Conservation (phyloP, 2,329 filamentous ascomycete genomes). For the Aureobasidium vineae region DNA sequence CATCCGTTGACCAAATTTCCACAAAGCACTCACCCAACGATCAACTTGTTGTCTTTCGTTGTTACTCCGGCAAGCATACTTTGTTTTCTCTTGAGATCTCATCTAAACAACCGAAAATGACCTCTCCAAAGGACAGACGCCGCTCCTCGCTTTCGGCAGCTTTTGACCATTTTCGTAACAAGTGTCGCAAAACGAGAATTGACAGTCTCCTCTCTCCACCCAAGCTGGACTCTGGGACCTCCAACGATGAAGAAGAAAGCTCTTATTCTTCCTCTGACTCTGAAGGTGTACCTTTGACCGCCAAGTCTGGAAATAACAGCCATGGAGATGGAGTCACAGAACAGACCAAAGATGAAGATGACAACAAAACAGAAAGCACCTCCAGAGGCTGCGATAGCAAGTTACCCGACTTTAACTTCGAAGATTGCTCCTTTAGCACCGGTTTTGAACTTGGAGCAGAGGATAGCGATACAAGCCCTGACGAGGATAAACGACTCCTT, state of each 20-base stretch:
- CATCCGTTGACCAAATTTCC: not conserved
- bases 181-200: slow-evolving; percentile 1
- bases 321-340: not conserved
- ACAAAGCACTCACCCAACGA: no score
- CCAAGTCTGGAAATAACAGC: not conserved
- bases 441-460: not conserved
- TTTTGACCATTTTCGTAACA: slow-evolving; percentile 13
- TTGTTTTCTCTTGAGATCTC: no score
- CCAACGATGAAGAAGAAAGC: not conserved
- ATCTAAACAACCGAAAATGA: not conserved
- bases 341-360: not conserved
- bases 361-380: not conserved
- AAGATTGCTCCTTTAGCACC: not conserved
- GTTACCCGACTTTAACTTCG: not conserved
- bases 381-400: not conserved
- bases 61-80: not conserved
- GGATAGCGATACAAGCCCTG: not conserved
- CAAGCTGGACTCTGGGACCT: not conserved
- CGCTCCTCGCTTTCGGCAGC: not conserved
- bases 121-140: not conserved
- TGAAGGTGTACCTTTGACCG: not conserved
- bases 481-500: not conserved
- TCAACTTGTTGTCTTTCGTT: not conserved
- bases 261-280: not conserved
- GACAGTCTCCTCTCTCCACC: slow-evolving; percentile 23